phyloP scores from a whole-genome alignment of 2,329 filamentous ascomycete genomes.

The Thielaviopsis punctulata region DNA sequence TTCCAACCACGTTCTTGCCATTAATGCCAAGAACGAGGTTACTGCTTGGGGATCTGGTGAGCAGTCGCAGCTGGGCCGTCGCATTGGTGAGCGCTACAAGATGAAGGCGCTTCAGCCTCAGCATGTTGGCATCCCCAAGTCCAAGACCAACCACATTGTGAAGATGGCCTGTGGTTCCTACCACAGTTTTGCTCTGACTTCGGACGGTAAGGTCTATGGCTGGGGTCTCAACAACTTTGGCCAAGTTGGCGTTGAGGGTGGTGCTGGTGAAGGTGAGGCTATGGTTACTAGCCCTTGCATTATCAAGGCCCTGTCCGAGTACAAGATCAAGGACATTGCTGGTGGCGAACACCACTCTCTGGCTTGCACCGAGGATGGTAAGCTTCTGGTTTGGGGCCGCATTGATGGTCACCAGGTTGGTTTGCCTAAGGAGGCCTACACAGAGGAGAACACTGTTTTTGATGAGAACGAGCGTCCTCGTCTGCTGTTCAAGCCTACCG shows the following conservation, averaged over 20 bases:
- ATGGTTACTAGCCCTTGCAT: slow-evolving; percentile 48
- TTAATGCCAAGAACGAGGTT: slow-evolving; percentile 47
- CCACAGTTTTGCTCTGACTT: slow-evolving; percentile 66
- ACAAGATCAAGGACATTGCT: slow-evolving; percentile 48
- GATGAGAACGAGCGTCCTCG: slow-evolving; percentile 46
- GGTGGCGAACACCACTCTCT: slow-evolving; percentile 56
- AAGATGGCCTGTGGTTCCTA: slow-evolving; percentile 50
- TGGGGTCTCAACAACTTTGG: slow-evolving; percentile 85
- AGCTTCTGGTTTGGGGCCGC: slow-evolving; percentile 44
- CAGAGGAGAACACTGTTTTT: slow-evolving; percentile 37
- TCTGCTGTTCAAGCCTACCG: slow-evolving; percentile 35
- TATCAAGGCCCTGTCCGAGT: slow-evolving; percentile 46
- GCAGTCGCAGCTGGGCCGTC: slow-evolving; percentile 45
- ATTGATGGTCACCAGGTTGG: slow-evolving; percentile 37
- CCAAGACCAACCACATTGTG: slow-evolving; percentile 27
- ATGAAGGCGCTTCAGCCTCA: slow-evolving; percentile 44
- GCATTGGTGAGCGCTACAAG: slow-evolving; percentile 43
- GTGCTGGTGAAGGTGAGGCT: slow-evolving; percentile 32
- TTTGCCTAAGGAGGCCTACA: slow-evolving; percentile 33
- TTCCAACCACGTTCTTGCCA: slow-evolving; percentile 53
- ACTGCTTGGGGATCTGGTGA: slow-evolving; percentile 58
- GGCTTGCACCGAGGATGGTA: slow-evolving; percentile 37
- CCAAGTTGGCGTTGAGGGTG: slow-evolving; percentile 48
- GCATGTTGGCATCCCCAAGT: slow-evolving; percentile 37
- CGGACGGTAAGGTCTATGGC: slow-evolving; percentile 51